phyloP scores from a whole-genome alignment of 2,329 filamentous ascomycete genomes.

The Chaetothyriales sp. region DNA sequence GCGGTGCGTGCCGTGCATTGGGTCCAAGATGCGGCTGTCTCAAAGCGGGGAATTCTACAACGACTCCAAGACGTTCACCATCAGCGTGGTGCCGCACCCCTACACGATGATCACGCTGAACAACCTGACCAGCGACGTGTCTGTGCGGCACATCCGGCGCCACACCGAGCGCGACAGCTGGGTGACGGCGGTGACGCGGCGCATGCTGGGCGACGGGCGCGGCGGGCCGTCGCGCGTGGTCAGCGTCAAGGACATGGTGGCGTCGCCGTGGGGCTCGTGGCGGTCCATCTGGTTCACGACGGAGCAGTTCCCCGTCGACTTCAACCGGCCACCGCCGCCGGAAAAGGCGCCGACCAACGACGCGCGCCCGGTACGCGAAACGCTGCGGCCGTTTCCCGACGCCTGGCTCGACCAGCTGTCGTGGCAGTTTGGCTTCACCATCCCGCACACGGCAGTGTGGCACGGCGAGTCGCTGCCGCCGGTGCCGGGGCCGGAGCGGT shows the following conservation, averaged over 20 bases:
- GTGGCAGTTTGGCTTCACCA: conserved; percentile 77
- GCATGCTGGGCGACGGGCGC: conserved; percentile 50
- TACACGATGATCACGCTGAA: conserved; percentile 65
- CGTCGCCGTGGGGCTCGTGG: conserved; percentile 48
- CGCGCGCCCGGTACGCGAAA: conserved; percentile 13
- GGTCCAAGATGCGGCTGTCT: conserved; percentile 51
- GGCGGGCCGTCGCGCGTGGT: conserved; percentile 54
- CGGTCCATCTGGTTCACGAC: conserved; percentile 71
- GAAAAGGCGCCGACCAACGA: conserved; percentile 20
- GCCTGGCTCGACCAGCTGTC: conserved; percentile 51
- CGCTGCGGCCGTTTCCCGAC: conserved; percentile 33
- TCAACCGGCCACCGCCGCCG: conserved; percentile 12
- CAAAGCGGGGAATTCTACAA: conserved; percentile 59
- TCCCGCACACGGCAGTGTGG: conserved; percentile 44
- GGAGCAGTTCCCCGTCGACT: conserved; percentile 38
- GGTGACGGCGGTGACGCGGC: conserved; percentile 57
- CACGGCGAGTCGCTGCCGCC: conserved; percentile 45
- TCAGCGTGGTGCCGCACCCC: conserved; percentile 81
- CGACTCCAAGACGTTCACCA: conserved; percentile 57
- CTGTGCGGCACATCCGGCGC: conserved; percentile 51
- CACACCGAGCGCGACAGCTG: conserved; percentile 63
- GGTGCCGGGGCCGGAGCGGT: conserved; percentile 44
- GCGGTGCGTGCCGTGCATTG: conserved; percentile 61
- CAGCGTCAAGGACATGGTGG: conserved; percentile 69
- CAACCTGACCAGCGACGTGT: conserved; percentile 46